phyloP scores from a whole-genome alignment of 2,329 filamentous ascomycete genomes.

The Claviceps monticola region DNA sequence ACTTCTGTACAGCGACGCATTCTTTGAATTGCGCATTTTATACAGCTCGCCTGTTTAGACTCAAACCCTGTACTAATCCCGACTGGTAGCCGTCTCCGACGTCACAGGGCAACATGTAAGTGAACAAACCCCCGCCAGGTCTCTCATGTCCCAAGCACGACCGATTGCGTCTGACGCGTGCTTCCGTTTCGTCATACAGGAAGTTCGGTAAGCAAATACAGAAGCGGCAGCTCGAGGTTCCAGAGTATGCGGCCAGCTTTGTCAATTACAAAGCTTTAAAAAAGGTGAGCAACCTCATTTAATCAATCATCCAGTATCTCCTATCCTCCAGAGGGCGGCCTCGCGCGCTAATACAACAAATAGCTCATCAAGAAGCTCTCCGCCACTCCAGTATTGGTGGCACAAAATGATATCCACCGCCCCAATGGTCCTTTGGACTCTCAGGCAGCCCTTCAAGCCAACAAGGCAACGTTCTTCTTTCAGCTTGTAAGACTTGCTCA shows the following conservation, averaged over 20 bases:
- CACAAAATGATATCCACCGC: conserved; percentile 52
- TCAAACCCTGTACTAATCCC: neutral
- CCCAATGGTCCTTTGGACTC: conserved; percentile 46
- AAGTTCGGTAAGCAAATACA: conserved; percentile 99
- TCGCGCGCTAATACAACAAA: conserved; percentile 5
- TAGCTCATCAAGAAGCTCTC: conserved; percentile 98
- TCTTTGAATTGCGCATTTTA: conserved; percentile 2
- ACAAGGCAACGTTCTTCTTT: conserved; percentile 98
- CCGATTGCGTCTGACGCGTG: conserved; percentile 4
- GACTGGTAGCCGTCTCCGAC: conserved; percentile 6
- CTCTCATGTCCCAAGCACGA: neutral
- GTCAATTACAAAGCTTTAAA: conserved; percentile 99
- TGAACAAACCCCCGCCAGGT: conserved; percentile 1
- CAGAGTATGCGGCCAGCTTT: conserved; percentile 97
- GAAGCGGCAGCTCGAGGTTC: conserved; percentile 96
- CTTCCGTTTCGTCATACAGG: conserved; percentile 36
- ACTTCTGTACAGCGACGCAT: neutral
- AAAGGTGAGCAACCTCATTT: conserved; percentile 50
- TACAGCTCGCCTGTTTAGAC: neutral
- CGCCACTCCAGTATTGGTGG: conserved; percentile 69
- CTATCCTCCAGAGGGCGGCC: neutral
- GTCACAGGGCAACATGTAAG: conserved; percentile 22
- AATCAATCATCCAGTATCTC: neutral
- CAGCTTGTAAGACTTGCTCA: conserved; percentile 53
- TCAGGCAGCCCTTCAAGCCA: conserved; percentile 84